These are phyloP conservation scores for Crithidia brevicula DNA, from an alignment of 208 protist genomes.

Conservation along the genomic window DNA sequence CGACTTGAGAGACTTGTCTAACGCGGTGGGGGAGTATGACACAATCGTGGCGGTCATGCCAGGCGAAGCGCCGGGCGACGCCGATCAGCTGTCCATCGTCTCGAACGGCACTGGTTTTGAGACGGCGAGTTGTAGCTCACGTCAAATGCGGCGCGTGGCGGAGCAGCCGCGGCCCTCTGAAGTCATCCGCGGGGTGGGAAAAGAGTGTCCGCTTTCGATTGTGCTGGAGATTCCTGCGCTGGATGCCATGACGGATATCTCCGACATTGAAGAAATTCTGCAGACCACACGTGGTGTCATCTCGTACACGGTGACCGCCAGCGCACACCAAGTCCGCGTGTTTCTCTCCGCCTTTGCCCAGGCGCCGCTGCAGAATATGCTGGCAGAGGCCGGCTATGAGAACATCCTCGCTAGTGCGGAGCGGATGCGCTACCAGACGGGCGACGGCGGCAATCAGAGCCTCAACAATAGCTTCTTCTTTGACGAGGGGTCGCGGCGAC, in stretches of 20 bases:
- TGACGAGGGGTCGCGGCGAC: conserved; percentile 43
- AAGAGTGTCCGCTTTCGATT: conserved; percentile 61
- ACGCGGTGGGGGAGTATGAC: conserved; percentile 24
- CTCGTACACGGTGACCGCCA: conserved; percentile 79
- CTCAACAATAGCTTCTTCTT: conserved; percentile 61
- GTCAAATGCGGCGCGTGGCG: conserved; percentile 18
- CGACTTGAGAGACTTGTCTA: conserved; percentile 20
- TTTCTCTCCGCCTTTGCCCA: conserved; percentile 55
- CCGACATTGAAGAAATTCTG: conserved; percentile 82
- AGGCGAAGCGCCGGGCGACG: conserved; percentile 10
- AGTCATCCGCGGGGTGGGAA: conserved; percentile 25
- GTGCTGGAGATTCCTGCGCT: conserved; percentile 81
- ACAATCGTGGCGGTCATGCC: conserved; percentile 4
- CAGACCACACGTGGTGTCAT: conserved; percentile 80
- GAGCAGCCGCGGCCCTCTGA: conserved; percentile 10
- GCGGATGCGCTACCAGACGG: conserved; percentile 29
- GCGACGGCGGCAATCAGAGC: conserved; percentile 25
- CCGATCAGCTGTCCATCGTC: conserved; percentile 25
- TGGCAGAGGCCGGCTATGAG: conserved; percentile 57
- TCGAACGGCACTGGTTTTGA: conserved; percentile 27
- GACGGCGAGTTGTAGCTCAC: conserved; percentile 25
- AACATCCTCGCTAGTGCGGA: conserved; percentile 48
- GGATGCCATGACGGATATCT: conserved; percentile 44
- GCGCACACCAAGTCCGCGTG: conserved; percentile 60
- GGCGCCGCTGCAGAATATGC: conserved; percentile 45